These are phyloP conservation scores for Ottelia alismoides DNA, from an alignment of 106 monocot genomes.

Conservation along the genomic window DNA sequence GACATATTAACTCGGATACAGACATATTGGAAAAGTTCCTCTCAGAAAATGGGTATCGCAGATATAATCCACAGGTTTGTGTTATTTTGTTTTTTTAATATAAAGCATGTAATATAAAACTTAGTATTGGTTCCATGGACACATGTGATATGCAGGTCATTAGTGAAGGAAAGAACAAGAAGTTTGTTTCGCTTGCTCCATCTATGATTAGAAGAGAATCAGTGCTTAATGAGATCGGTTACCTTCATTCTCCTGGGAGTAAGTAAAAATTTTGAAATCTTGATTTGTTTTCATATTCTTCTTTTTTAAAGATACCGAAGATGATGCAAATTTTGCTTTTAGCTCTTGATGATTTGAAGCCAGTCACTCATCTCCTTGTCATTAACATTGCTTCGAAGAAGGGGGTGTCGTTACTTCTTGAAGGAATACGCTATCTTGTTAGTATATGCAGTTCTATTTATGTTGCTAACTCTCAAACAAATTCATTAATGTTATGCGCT, in stretches of 20 bases:
- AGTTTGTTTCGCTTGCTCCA: conserved; percentile 53
- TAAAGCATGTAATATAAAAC: too few species aligned
- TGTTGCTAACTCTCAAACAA: background rate
- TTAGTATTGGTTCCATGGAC: background rate
- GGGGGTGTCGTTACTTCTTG: conserved; percentile 58
- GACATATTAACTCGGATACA: conserved; percentile 64
- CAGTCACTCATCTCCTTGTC: conserved; percentile 84
- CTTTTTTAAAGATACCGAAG: background rate
- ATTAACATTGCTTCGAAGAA: conserved; percentile 58
- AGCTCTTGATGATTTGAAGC: conserved; percentile 87
- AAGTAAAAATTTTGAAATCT: conserved; percentile 16
- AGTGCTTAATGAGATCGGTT: conserved; percentile 50
- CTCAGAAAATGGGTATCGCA: conserved; percentile 56
- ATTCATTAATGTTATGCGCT: background rate
- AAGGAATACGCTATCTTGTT: conserved; percentile 80
- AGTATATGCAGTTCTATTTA: background rate
- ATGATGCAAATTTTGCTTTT: conserved; percentile 8
- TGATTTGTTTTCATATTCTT: background rate
- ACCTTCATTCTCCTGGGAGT: conserved; percentile 78
- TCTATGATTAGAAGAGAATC: conserved; percentile 42
- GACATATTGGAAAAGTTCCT: conserved; percentile 87
- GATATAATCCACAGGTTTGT: conserved; percentile 70
- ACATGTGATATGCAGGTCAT: conserved; percentile 32
- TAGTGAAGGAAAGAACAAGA: conserved; percentile 46
- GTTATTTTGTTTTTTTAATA: background rate